These are phyloP conservation scores for Diaporthe ilicicola DNA, from an alignment of 2,329 filamentous ascomycete genomes.

Conservation along the genomic window DNA sequence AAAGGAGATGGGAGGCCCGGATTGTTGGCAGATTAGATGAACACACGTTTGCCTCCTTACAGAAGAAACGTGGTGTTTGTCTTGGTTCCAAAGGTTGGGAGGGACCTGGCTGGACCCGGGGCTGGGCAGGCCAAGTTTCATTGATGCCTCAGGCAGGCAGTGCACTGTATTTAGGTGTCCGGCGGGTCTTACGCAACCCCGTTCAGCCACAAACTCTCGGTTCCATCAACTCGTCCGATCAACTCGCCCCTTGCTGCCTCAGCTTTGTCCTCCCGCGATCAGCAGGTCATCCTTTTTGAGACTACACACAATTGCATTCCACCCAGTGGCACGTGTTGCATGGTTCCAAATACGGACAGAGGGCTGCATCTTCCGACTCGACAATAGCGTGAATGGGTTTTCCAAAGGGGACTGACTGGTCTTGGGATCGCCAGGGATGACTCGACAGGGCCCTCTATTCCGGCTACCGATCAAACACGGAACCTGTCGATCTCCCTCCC, in stretches of 20 bases:
- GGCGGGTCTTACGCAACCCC: neutral
- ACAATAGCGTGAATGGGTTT: neutral
- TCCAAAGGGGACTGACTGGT: neutral
- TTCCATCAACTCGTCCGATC: slow-evolving; percentile 17
- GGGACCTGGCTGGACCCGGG: neutral
- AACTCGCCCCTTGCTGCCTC: slow-evolving; percentile 21
- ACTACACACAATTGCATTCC: slow-evolving; percentile 1
- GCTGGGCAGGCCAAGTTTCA: slow-evolving; percentile 13
- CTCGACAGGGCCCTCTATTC: neutral
- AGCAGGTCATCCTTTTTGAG: neutral
- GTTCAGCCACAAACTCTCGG: slow-evolving; percentile 19
- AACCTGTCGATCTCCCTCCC: slow-evolving; percentile 14
- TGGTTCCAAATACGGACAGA: neutral
- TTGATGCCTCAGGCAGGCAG: slow-evolving; percentile 6
- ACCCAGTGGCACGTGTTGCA: slow-evolving; percentile 3
- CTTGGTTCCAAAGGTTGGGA: slow-evolving; percentile 2
- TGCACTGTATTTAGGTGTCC: neutral
- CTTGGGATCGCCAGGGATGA: slow-evolving; percentile 17
- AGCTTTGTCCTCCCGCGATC: slow-evolving; percentile 8
- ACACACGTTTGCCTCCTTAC: slow-evolving; percentile 11
- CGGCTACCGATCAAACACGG: slow-evolving; percentile 12
- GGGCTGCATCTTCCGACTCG: neutral
- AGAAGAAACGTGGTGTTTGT: slow-evolving; percentile 24
- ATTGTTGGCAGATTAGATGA: slow-evolving; percentile 18
- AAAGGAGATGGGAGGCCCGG: neutral